Evolutionary conservation across 352 stramenopile genomes (phyloP), one percentile per base, ranked within the genome.

Genomic region (Globisporangium ultimum): DNA sequence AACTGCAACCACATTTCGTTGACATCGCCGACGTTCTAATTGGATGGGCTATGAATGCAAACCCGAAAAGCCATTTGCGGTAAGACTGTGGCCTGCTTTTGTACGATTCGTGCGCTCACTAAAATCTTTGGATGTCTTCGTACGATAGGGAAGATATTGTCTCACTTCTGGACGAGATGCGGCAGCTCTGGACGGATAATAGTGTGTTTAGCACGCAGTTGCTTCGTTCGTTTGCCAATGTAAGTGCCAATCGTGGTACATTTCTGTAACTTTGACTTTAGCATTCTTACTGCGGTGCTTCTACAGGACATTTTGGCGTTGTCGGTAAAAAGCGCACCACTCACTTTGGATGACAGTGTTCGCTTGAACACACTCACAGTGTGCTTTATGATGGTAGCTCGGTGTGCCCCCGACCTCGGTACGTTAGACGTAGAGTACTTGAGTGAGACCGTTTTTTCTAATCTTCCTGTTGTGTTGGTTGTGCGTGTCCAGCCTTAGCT

Each of bases 201-300:
- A 88, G 77, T 45, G 81, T 88, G 11, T 91, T 89, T 28, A 87
- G 79, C 28, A 60, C 79, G 11, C 81, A 91, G 51, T 51, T 91
- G 17, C 60, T 89, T 8, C 66, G 71, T 48, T 87, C 81, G 14
- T 88, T 91, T 42, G 67, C 72, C 13, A 67, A 78, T 55, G 81
- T 89, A 69, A 46, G 70, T 42, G 10, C 13, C 6, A 24, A 9
- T 28, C 12, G 8, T 53, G 5, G 43, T 24, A 24, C 18, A 49
- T 48, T 14, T 45, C 40, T 32, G 43, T 50, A 21, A 18, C 15
- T 13, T 61, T 28, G 2, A 48, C 53, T 63, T 20, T 28, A 58
- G 20, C 13, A 20, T 18, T 46, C 14, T 48, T 53, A 36, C 28
- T 36, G 28, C 40, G 10, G 5, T 15, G 13, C 15, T 24, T 53